Evolutionary conservation across 2,329 filamentous ascomycete species (phyloP).

Genomic region (Byssochlamys sp.): DNA sequence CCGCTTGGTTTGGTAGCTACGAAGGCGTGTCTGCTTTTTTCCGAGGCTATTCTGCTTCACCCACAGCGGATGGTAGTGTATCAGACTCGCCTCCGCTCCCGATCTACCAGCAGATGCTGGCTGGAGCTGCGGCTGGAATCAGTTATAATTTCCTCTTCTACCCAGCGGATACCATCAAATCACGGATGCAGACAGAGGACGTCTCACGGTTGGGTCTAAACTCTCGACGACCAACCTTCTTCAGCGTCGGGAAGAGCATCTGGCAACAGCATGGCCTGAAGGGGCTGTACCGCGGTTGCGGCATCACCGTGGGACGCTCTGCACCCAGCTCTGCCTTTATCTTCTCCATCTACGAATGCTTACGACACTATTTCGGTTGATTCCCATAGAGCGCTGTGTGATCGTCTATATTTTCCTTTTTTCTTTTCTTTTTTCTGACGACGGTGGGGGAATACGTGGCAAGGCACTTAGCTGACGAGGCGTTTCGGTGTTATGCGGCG

Average conservation of each 20-base stretch:
- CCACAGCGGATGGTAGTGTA: background rate
- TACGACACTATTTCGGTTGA: slow-evolving; percentile 58
- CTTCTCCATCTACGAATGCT: slow-evolving; percentile 83
- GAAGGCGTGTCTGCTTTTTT: slow-evolving; percentile 68
- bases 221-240: slow-evolving; percentile 56
- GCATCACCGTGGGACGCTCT: slow-evolving; percentile 78
- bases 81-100: slow-evolving; percentile 50
- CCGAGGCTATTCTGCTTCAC: slow-evolving; percentile 44
- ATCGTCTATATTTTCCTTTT: slow-evolving; percentile 10
- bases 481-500: background rate
- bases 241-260: slow-evolving; percentile 59
- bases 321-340: slow-evolving; percentile 97
- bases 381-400: slow-evolving; percentile 6
- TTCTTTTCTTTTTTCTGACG: background rate
- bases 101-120: slow-evolving; percentile 75
- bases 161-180: slow-evolving; percentile 94
- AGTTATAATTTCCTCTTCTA: slow-evolving; percentile 96
- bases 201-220: slow-evolving; percentile 36
- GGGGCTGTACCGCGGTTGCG: slow-evolving; percentile 86
- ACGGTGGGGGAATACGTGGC: background rate
- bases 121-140: slow-evolving; percentile 80
- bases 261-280: slow-evolving; percentile 74
- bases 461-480: background rate
- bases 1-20: slow-evolving; percentile 90
- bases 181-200: slow-evolving; percentile 84